These are phyloP conservation scores for Lactifluus subvellereus DNA, from an alignment of 768 basidiomycete genomes.

Conservation along the genomic window DNA sequence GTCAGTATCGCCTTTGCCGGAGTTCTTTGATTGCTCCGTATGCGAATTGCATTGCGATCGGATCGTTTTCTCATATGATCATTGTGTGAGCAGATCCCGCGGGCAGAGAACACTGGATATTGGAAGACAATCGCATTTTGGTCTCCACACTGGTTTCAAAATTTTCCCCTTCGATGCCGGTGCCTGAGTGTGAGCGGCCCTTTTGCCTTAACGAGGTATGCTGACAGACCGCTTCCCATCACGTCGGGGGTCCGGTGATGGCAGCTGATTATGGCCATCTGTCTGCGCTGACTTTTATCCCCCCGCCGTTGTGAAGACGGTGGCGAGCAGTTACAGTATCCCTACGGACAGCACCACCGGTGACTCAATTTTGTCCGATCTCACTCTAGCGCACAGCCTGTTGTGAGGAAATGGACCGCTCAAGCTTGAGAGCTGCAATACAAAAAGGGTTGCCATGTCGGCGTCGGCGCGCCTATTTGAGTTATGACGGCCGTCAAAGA, in stretches of 20 bases:
- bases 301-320: no score
- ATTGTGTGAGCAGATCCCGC: background rate
- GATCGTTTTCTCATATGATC: background rate
- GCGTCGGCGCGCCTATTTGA: slow-evolving; percentile 10
- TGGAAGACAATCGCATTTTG: background rate
- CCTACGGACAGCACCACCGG: background rate
- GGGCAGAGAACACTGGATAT: background rate
- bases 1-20: background rate
- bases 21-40: background rate
- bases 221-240: slow-evolving; percentile 9
- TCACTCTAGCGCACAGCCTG: background rate
- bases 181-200: slow-evolving; percentile 9
- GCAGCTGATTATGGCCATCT: background rate
- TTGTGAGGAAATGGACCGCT: background rate
- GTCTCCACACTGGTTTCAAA: background rate
- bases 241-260: background rate
- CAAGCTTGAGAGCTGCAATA: background rate
- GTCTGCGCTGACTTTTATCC: background rate
- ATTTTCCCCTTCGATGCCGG: background rate
- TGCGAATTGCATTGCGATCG: background rate
- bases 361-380: background rate
- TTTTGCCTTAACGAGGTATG: slow-evolving; percentile 6
- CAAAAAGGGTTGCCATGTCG: slow-evolving; percentile 10
- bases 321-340: background rate
- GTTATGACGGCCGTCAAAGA: slow-evolving; percentile 6